Base-by-base conservation (phyloP, 176 grass and related monocot genomes). In the Tuctoria greenei region DNA sequence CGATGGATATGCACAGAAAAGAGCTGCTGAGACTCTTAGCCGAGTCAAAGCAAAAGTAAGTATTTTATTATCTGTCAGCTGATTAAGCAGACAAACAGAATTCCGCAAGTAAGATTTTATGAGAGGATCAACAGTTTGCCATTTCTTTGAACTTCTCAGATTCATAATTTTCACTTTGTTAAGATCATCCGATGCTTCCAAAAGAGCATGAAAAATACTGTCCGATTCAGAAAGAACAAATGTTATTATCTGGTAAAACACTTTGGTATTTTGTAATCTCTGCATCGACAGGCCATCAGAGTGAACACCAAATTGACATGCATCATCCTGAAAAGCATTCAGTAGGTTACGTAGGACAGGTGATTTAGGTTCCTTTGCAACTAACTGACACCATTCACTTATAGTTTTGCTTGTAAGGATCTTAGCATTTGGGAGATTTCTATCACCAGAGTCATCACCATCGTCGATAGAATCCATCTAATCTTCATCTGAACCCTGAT, bases 341-440 rank as follows among this genome's bases (percentile, higher is more conserved):
- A 98, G 72, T 39, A 98, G 70, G 58, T 84, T 94, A 63, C 25
- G 31, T 57, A 98, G 43, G 38, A 64, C 79, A 61, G 89, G 75
- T 65, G 70, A 49, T 64, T 84, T 87, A 69, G 91, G 91, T 55
- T 98, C 75, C 74, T 98, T 82, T 75, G 83, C 83, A 83, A 88
- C 91, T 86, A 92, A 60, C 82, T 88, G 90, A 74, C 89, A 90
- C 95, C 95, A 98, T 76, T 94, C 81, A 84, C 74, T 90, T 86
- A 92, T 76, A 65, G 95, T 98, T 31, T 84, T 87, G 61, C 82
- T 80, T 79, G 86, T 90, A 75, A 98, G 88, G 66, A 90, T 69
- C 49, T 90, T 93, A 78, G 78, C 57, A 66, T 49, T 71, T 50
- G 61, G 75, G 44, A 17, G 25, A 84, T 68, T 81, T 63, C 16